Evolutionary conservation across 371 early-diverging fungal genomes (phyloP), one percentile per base, ranked within the genome.

Genomic region (Funneliformis caledonium): DNA sequence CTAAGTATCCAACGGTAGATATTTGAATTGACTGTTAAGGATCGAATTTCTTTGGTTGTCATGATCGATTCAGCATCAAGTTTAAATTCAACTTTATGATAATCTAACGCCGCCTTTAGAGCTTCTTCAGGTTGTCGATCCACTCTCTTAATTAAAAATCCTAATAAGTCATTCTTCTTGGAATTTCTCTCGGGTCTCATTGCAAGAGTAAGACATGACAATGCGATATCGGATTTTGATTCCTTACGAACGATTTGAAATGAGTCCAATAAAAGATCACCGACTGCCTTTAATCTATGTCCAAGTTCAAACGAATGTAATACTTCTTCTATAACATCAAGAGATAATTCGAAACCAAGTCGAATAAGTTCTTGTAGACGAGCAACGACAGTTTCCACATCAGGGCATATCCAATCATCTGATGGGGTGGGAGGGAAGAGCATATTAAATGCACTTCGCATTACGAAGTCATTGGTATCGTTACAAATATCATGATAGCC

Each of bases 401-500:
- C 33, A 26, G 78, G 68, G 22, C 12, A 12, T 31, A 6, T 31
- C 19, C 48, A 42, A 16, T 47, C 43, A 42, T 33, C 2, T 50
- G 45, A 4, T 6, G 78, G 33, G 6, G 10, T 50, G 5, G 78
- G 78, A 12, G 78, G 78, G 14, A 67, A 78, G 6, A 78, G n/a
- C 48, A 50, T 78, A n/a, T 68, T 31, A 8, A 68, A 14, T 50
- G 48, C 52, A 1, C 78, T 56, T 68, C 48, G 52, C 50, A 78
- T 67, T 50, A 78, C 78, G 0, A 67, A 48, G 26, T 78, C 78
- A 42, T 78, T 78, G 3, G 68, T 33, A 78, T 78, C 78, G 1
- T 78, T 48, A 37, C 65, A 48, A 50, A 78, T 67, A 33, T 67
- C 48, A 37, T 19, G 12, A 52, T 78, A 78, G 3, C 68, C 78